A percentile compares a stretch with the other conserved stretches of the same genome.
Evolutionary conservation across 2,329 filamentous ascomycete species (phyloP).

Genomic region (Emydomyces testavorans): DNA sequence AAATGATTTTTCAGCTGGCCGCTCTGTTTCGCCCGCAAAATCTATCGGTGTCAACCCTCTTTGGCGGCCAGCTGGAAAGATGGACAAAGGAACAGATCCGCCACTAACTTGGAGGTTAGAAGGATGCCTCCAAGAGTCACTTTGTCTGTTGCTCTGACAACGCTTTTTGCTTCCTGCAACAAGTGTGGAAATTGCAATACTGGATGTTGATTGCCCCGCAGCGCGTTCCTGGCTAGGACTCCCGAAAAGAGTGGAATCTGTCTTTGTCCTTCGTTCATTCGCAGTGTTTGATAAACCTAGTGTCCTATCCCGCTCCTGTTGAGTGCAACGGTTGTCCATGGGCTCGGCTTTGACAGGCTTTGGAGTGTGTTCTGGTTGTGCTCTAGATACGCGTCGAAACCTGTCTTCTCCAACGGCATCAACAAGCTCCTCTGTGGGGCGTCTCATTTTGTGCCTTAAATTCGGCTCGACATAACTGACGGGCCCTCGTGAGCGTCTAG

Average conservation of each 20-base stretch:
- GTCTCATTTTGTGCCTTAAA: conserved; percentile 69
- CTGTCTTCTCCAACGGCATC: conserved; percentile 57
- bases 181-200: conserved; percentile 17
- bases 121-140: conserved; percentile 20
- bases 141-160: conserved; percentile 14
- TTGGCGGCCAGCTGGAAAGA: background rate
- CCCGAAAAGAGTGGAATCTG: background rate
- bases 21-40: background rate
- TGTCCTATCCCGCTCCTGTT: conserved; percentile 2
- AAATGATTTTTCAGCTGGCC: background rate
- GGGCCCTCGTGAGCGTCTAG: conserved; percentile 51
- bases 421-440: conserved; percentile 62
- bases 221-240: background rate
- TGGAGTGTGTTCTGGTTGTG: conserved; percentile 29
- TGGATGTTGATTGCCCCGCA: conserved; percentile 13
- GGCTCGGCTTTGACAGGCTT: conserved; percentile 28
- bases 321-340: conserved; percentile 3
- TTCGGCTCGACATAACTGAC: conserved; percentile 78
- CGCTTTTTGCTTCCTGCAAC: conserved; percentile 17
- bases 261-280: background rate
- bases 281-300: conserved; percentile 1
- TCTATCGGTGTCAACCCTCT: background rate
- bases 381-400: conserved; percentile 38
- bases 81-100: background rate
- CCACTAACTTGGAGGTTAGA: conserved; percentile 19